These are phyloP conservation scores for Candida argentea DNA, from an alignment of 805 yeast genomes.

Conservation along the genomic window DNA sequence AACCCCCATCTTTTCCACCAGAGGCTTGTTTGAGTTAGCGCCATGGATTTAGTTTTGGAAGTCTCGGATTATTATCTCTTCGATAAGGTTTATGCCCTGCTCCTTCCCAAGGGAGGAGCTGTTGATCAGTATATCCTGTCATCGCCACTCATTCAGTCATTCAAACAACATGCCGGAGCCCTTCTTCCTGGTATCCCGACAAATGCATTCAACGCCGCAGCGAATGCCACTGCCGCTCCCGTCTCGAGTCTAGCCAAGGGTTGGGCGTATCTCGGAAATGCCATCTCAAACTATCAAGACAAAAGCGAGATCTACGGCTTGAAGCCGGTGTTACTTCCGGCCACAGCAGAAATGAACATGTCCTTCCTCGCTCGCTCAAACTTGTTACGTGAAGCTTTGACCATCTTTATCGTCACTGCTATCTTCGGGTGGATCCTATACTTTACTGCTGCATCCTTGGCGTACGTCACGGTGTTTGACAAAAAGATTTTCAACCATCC, in stretches of 20 bases:
- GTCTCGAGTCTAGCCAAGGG: conserved; percentile 4
- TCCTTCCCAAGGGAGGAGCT: conserved; percentile 50
- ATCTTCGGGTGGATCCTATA: conserved; percentile 85
- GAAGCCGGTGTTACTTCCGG: conserved; percentile 46
- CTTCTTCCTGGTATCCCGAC: conserved; percentile 1
- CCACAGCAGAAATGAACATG: conserved; percentile 46
- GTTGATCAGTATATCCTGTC: conserved; percentile 14
- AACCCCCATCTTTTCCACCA: too few species aligned
- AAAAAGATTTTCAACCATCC: conserved; percentile 91
- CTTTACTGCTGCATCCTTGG: conserved; percentile 61
- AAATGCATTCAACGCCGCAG: not conserved
- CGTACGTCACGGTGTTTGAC: conserved; percentile 75
- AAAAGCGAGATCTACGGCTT: conserved; percentile 47
- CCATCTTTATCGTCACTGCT: conserved; percentile 60
- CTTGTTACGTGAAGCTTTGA: conserved; percentile 56
- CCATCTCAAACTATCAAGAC: conserved; percentile 15
- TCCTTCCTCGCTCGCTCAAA: conserved; percentile 69
- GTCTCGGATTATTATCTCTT: conserved; percentile 60
- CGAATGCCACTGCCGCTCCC: conserved; percentile 4
- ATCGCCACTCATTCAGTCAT: conserved; percentile 3
- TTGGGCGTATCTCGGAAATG: conserved; percentile 7
- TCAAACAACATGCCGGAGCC: conserved; percentile 4
- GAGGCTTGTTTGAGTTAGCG: too few species aligned
- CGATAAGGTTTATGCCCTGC: conserved; percentile 63
- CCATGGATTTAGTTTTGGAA: conserved; percentile 92